Conservation (phyloP, 2,329 filamentous ascomycete genomes). For the Trichoderma brevicompactum region DNA sequence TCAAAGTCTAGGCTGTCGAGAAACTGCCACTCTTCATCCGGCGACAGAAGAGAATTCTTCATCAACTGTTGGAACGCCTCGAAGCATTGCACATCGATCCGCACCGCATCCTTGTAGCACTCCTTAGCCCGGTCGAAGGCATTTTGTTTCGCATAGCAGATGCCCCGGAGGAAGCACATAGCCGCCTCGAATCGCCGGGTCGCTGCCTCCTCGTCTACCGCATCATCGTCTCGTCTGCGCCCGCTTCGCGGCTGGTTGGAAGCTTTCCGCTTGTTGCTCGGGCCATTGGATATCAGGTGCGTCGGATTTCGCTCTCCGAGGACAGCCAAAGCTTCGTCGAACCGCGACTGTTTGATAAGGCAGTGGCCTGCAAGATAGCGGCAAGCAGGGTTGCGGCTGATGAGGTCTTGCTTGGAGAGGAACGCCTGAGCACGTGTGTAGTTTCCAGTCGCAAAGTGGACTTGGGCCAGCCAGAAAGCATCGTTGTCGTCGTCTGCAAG, state of each 20-base stretch:
- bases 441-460: conserved; percentile 94
- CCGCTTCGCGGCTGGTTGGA: conserved; percentile 41
- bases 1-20: conserved; percentile 90
- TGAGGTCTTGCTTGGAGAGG: conserved; percentile 80
- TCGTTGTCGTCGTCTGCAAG: conserved; percentile 83
- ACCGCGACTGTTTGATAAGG: conserved; percentile 87
- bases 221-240: conserved; percentile 42
- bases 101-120: conserved; percentile 96
- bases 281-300: conserved; percentile 72
- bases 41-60: conserved; percentile 90
- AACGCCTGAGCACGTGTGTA: conserved; percentile 90
- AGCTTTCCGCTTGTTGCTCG: conserved; percentile 46
- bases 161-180: conserved; percentile 93
- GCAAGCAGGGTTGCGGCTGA: conserved; percentile 80
- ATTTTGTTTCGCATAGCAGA: conserved; percentile 97
- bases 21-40: conserved; percentile 88
- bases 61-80: conserved; percentile 98
- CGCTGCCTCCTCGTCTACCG: conserved; percentile 67
- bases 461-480: conserved; percentile 97
- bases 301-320: conserved; percentile 94
- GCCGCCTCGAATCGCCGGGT: conserved; percentile 89
- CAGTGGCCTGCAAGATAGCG: conserved; percentile 93
- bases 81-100: conserved; percentile 97
- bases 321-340: conserved; percentile 82
- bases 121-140: conserved; percentile 96